A percentile compares a stretch with the other conserved stretches of the same genome.
phyloP scores from a whole-genome alignment of 495 filamentous ascomycete species.

The Xylaria bambusicola region DNA sequence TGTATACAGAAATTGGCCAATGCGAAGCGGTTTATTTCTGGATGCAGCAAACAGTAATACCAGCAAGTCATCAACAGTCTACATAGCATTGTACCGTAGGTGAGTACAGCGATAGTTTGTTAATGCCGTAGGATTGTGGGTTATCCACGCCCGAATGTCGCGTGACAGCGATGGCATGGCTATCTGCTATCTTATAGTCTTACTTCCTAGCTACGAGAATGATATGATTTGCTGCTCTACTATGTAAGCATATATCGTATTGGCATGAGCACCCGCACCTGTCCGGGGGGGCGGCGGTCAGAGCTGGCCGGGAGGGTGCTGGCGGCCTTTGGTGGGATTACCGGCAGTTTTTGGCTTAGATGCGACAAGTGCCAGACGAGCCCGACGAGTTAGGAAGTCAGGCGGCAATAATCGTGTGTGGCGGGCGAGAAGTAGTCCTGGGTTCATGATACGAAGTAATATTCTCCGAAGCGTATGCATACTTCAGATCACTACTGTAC shows the following conservation, averaged over 20 bases:
- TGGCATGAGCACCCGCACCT: background rate
- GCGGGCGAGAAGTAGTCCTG: background rate
- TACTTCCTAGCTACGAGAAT: too few relatives aligned
- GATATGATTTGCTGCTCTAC: background rate
- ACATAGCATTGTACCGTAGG: background rate
- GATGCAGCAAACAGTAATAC: background rate
- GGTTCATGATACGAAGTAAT: constrained; percentile 3
- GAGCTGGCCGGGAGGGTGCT: background rate
- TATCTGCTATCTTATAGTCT: too few relatives aligned
- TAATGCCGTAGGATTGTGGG: background rate
- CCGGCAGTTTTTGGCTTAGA: constrained; percentile 1
- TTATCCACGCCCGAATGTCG: background rate
- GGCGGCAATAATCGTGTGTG: background rate
- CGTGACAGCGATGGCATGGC: background rate
- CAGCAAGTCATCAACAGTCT: background rate
- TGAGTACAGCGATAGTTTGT: background rate
- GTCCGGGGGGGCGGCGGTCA: background rate
- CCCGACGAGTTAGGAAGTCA: background rate
- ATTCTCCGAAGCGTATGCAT: constrained; percentile 7
- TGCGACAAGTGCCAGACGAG: background rate
- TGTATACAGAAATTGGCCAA: background rate
- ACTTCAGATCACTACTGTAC: background rate
- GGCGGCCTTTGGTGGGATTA: background rate
- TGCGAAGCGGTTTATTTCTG: constrained; percentile 5
- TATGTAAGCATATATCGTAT: background rate